Conservation (phyloP, 2,329 filamentous ascomycete genomes). For the Cladorrhinum sp. region DNA sequence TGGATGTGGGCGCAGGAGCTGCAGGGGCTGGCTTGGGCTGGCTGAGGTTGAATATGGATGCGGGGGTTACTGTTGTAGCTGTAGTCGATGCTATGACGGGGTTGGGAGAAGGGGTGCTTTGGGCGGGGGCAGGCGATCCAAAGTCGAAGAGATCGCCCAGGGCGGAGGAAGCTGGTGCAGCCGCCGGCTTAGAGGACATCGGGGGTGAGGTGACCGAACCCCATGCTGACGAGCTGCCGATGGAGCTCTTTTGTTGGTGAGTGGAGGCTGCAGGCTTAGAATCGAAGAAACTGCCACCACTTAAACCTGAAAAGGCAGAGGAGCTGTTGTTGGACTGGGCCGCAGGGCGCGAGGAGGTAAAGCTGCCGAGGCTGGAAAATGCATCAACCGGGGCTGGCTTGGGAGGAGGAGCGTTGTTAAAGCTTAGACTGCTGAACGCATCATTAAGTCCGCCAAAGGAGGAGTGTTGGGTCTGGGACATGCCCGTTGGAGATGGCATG, state of each 20-base stretch:
- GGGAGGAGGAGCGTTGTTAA: conserved; percentile 45
- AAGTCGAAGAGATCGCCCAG: conserved; percentile 84
- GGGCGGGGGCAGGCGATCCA: conserved; percentile 47
- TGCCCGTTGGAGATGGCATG: conserved; percentile 55
- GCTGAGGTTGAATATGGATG: conserved; percentile 77
- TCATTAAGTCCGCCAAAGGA: conserved; percentile 68
- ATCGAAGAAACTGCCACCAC: conserved; percentile 84
- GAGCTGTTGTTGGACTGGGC: conserved; percentile 31
- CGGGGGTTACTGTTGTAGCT: conserved; percentile 41
- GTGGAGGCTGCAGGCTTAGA: conserved; percentile 53
- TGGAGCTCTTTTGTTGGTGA: conserved; percentile 52
- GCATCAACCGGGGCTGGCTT: conserved; percentile 37
- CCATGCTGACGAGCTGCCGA: conserved; percentile 58
- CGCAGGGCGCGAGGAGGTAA: conserved; percentile 34
- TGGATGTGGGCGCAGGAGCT: conserved; percentile 38
- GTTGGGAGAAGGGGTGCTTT: conserved; percentile 43
- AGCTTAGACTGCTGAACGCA: conserved; percentile 63
- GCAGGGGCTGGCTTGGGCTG: conserved; percentile 45
- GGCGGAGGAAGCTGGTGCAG: conserved; percentile 50
- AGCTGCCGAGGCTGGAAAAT: conserved; percentile 33
- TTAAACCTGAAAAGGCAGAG: conserved; percentile 50
- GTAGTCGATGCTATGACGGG: conserved; percentile 40
- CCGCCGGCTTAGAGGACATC: conserved; percentile 34
- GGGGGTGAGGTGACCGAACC: conserved; percentile 59
- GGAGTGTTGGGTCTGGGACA: conserved; percentile 45